Percentiles rank a stretch among this genome's conserved stretches.
Evolutionary conservation across 805 yeast species (phyloP).

Genomic region (Lipomyces sp.): DNA sequence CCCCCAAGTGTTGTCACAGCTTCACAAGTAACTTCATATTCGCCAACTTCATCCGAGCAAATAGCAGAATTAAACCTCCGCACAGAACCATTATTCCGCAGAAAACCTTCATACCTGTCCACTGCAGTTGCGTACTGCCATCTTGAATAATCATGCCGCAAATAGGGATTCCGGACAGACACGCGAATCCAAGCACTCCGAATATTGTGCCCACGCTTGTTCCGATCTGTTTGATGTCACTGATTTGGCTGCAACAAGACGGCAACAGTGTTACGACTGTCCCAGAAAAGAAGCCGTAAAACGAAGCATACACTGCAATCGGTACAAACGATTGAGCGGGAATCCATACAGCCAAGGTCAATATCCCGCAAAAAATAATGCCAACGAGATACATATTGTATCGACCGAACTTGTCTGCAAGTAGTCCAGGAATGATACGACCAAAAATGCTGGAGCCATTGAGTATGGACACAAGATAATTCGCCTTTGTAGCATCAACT

Average conservation of each 20-base stretch:
- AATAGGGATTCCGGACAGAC: constrained; percentile 42
- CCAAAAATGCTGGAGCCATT: constrained; percentile 51
- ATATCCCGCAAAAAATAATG: constrained; percentile 39
- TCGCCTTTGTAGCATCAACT: constrained; percentile 26
- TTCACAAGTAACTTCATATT: constrained; percentile 8
- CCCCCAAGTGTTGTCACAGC: neutral
- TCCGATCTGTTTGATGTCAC: constrained; percentile 40
- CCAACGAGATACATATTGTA: constrained; percentile 48
- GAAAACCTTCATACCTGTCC: constrained; percentile 16
- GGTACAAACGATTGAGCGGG: constrained; percentile 27
- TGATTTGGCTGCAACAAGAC: constrained; percentile 40
- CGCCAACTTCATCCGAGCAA: constrained; percentile 9
- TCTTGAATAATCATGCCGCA: constrained; percentile 37
- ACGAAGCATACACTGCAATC: constrained; percentile 41
- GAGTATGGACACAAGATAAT: constrained; percentile 44
- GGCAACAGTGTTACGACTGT: constrained; percentile 45
- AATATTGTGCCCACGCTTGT: constrained; percentile 65
- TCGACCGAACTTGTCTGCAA: constrained; percentile 56
- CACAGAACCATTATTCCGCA: constrained; percentile 20
- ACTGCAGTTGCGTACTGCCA: constrained; percentile 13
- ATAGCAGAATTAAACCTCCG: constrained; percentile 6
- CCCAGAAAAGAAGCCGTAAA: constrained; percentile 45
- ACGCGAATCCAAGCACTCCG: constrained; percentile 57
- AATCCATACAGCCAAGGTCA: constrained; percentile 39
- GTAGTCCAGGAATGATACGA: constrained; percentile 54